These are phyloP conservation scores for Aspergillus tamarii DNA, from an alignment of 2,329 filamentous ascomycete species.

Conservation along the genomic window DNA sequence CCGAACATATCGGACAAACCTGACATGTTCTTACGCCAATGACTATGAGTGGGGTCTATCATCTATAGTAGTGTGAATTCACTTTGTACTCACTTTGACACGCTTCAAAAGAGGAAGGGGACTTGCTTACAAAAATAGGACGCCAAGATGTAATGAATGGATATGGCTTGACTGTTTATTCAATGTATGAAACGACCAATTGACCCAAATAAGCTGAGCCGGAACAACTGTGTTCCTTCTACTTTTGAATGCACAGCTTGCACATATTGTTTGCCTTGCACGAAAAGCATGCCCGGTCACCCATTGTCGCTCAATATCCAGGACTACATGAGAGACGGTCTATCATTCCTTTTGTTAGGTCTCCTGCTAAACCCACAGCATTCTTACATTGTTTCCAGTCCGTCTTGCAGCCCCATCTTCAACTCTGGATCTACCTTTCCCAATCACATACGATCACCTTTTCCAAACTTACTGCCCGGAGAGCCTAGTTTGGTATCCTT, in stretches of 20 bases:
- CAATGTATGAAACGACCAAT: background rate
- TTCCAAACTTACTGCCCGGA: too few relatives aligned
- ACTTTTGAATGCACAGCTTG: too few relatives aligned
- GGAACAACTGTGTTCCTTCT: too few relatives aligned
- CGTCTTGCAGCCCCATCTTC: background rate
- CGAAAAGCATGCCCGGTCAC: background rate
- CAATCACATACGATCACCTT: background rate
- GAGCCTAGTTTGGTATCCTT: too few relatives aligned
- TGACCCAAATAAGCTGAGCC: rapidly evolving
- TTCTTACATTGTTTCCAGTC: background rate
- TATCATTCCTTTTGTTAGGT: background rate
- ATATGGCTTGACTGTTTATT: background rate
- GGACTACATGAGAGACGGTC: too few relatives aligned
- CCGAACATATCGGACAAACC: too few relatives aligned
- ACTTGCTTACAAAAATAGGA: too few relatives aligned
- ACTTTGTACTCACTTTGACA: background rate
- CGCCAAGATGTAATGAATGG: background rate
- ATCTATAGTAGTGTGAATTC: background rate
- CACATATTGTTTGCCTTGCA: background rate
- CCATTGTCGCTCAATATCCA: too few relatives aligned
- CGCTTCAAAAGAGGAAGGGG: background rate
- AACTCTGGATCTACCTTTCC: background rate
- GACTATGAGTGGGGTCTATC: background rate
- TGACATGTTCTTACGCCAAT: too few relatives aligned
- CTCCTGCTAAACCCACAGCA: background rate